phyloP scores from a whole-genome alignment of 805 yeast species.

The Kregervanrija delftensis region DNA sequence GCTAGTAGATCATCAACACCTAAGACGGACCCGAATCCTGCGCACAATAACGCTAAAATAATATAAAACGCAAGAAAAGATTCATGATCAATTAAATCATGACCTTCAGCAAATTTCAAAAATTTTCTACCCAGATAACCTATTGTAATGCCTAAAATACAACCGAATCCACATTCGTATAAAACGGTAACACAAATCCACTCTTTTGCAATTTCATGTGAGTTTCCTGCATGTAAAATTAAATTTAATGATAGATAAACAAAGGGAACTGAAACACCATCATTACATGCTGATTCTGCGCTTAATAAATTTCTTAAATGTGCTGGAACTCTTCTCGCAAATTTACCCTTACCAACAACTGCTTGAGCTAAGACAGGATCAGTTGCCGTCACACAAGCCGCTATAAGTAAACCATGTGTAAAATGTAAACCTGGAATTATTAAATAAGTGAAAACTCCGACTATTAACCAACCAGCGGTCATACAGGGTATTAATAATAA shows the following conservation, averaged over 20 bases:
- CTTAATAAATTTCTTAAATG: constrained; percentile 53
- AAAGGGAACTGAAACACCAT: constrained; percentile 68
- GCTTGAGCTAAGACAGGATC: constrained; percentile 74
- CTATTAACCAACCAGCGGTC: constrained; percentile 64
- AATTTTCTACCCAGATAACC: constrained; percentile 47
- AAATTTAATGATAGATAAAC: constrained; percentile 52
- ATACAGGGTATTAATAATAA: constrained; percentile 59
- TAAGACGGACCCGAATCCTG: constrained; percentile 56
- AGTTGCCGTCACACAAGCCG: constrained; percentile 71
- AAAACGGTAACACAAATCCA: constrained; percentile 57
- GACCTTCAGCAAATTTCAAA: constrained; percentile 45
- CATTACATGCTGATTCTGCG: constrained; percentile 73
- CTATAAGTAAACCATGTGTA: constrained; percentile 50
- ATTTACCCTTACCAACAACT: constrained; percentile 66
- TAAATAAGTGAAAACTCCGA: constrained; percentile 56
- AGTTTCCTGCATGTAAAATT: constrained; percentile 41
- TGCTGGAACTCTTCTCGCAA: constrained; percentile 60
- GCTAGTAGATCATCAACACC: constrained; percentile 70
- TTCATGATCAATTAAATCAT: constrained; percentile 52
- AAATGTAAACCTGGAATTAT: constrained; percentile 52
- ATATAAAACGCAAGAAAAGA: constrained; percentile 50
- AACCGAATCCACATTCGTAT: constrained; percentile 57
- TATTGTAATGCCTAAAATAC: constrained; percentile 42
- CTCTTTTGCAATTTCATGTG: constrained; percentile 47
- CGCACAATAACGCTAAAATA: constrained; percentile 48